These are phyloP conservation scores for Aspergillus melleus DNA, from an alignment of 2,329 filamentous ascomycete genomes.

Conservation along the genomic window DNA sequence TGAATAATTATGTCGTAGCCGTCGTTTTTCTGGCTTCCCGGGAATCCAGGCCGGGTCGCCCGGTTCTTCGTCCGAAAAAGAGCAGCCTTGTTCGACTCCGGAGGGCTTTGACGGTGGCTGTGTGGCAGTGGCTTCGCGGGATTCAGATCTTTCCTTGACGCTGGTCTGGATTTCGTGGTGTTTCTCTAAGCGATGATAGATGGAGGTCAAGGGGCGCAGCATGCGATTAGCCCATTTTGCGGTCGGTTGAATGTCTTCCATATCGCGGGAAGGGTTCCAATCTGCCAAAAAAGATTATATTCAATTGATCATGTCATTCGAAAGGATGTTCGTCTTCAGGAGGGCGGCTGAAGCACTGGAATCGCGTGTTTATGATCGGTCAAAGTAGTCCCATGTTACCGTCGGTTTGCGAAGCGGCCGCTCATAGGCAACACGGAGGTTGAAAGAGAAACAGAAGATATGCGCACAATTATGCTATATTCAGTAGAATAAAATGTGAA, in stretches of 20 bases:
- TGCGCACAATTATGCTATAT: conserved; percentile 4
- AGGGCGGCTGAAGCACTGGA: conserved; percentile 1
- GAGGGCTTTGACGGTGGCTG: conserved; percentile 7
- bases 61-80: conserved; percentile 36
- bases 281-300: neutral
- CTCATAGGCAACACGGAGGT: neutral
- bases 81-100: conserved; percentile 14
- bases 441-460: neutral
- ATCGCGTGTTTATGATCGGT: conserved; percentile 2
- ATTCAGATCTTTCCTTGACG: conserved; percentile 18
- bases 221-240: conserved; percentile 47
- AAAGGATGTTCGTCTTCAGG: neutral
- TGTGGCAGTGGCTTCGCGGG: conserved; percentile 3
- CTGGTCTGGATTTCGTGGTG: conserved; percentile 37
- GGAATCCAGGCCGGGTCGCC: conserved; percentile 44
- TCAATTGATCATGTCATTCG: neutral
- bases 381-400: conserved; percentile 15
- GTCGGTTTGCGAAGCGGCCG: neutral
- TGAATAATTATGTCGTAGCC: conserved; percentile 40
- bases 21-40: conserved; percentile 32
- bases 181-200: conserved; percentile 43
- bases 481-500: neutral
- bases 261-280: conserved; percentile 14
- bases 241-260: conserved; percentile 41
- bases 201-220: conserved; percentile 42